These are phyloP conservation scores for Plasmodium falciparum DNA, from an alignment of 169 alveolate species.

Conservation along the genomic window DNA sequence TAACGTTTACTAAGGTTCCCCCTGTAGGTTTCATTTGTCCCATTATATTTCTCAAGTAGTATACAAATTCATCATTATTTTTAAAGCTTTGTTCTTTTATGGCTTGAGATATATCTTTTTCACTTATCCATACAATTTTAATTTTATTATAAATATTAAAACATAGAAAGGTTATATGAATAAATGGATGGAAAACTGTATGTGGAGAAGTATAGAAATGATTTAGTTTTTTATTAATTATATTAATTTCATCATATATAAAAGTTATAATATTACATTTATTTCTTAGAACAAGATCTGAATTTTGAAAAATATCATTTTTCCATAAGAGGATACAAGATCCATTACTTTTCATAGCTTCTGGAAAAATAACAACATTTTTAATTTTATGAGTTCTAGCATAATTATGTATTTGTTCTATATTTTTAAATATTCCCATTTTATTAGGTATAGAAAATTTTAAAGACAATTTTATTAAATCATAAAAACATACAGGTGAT, in stretches of 20 bases:
- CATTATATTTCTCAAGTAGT: conserved; percentile 50
- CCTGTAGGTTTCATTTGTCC: conserved; percentile 67
- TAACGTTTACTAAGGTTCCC: conserved; percentile 45
- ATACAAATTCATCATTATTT: conserved; percentile 40
- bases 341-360: conserved; percentile 69
- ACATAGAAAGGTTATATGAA: conserved; percentile 58
- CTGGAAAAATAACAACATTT: conserved; percentile 65
- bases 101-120: conserved; percentile 48
- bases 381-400: conserved; percentile 56
- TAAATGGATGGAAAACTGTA: conserved; percentile 67
- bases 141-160: conserved; percentile 64
- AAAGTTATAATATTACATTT: conserved; percentile 58
- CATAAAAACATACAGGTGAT: conserved; percentile 52
- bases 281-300: conserved; percentile 34
- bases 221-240: conserved; percentile 25
- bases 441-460: conserved; percentile 61
- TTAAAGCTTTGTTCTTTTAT: conserved; percentile 16
- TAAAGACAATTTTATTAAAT: conserved; percentile 43
- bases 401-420: conserved; percentile 51
- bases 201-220: conserved; percentile 57
- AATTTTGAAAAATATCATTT: conserved; percentile 51
- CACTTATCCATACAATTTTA: conserved; percentile 57
- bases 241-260: conserved; percentile 37
- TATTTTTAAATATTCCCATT: conserved; percentile 52
- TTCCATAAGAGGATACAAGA: conserved; percentile 66